A percentile compares a stretch with the other conserved stretches of the same genome.
These are phyloP conservation scores for Scheffersomyces cryptocercus DNA, from an alignment of 1,139 yeast genomes.

Conservation along the genomic window DNA sequence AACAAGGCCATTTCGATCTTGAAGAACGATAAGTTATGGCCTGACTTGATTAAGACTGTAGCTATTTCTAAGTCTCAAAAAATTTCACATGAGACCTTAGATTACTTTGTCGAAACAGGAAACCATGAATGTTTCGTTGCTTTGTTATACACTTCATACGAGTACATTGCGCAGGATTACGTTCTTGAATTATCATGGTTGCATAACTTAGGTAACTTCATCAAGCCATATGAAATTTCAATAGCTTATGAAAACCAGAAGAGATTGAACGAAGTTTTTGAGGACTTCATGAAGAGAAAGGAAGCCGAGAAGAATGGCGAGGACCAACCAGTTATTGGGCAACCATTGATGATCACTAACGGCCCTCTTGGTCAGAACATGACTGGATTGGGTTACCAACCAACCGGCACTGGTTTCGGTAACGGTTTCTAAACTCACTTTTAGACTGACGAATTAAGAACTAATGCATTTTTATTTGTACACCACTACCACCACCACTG, in stretches of 20 bases:
- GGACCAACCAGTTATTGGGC: slow-evolving; percentile 43
- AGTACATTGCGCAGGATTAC: slow-evolving; percentile 74
- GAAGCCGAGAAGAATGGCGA: slow-evolving; percentile 56
- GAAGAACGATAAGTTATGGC: slow-evolving; percentile 92
- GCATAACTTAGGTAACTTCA: slow-evolving; percentile 71
- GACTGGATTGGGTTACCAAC: slow-evolving; percentile 55
- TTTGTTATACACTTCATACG: slow-evolving; percentile 82
- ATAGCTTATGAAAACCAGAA: slow-evolving; percentile 75
- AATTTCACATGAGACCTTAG: slow-evolving; percentile 84
- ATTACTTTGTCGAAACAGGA: slow-evolving; percentile 95
- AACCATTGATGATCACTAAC: slow-evolving; percentile 69
- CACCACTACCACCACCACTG: not conserved
- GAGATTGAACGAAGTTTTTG: slow-evolving; percentile 62
- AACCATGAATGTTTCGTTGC: slow-evolving; percentile 96
- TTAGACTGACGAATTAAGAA: slow-evolving; percentile 3
- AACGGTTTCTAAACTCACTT: slow-evolving; percentile 39
- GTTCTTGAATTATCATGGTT: slow-evolving; percentile 92
- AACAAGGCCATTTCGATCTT: slow-evolving; percentile 83
- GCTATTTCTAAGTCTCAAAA: slow-evolving; percentile 77
- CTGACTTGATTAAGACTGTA: slow-evolving; percentile 91
- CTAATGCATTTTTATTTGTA: slow-evolving; percentile 3
- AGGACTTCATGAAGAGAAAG: slow-evolving; percentile 71
- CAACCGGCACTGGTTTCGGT: slow-evolving; percentile 71
- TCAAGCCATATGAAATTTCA: slow-evolving; percentile 90
- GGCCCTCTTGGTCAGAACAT: slow-evolving; percentile 35